Evolutionary conservation across 164 flowering plant genomes (phyloP).

Genomic region (Taxillus chinensis): DNA sequence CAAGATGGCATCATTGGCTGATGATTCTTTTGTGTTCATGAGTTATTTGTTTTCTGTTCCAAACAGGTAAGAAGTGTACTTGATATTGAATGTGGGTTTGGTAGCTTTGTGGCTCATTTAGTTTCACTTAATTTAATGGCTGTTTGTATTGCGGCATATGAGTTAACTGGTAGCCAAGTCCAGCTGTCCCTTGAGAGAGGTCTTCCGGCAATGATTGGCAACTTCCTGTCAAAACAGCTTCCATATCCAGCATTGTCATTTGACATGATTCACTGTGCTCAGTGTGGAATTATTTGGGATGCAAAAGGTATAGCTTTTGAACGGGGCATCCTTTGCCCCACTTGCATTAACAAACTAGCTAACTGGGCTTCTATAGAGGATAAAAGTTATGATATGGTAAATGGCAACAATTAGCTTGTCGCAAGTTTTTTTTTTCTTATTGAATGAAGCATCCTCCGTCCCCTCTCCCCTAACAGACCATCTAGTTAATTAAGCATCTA

Average conservation of each 20-base stretch:
- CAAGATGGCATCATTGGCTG: background rate
- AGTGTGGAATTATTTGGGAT: slow-evolving; percentile 86
- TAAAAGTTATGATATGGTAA: no score
- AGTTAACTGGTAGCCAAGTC: slow-evolving; percentile 90
- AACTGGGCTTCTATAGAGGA: no score
- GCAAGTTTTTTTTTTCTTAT: no score
- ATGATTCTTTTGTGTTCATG: background rate
- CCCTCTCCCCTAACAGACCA: no score
- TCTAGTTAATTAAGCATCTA: no score
- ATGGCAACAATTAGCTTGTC: no score
- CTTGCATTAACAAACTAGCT: background rate
- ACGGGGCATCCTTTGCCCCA: background rate
- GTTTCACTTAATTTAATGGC: slow-evolving; percentile 70
- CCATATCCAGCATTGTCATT: slow-evolving; percentile 88
- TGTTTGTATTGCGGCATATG: slow-evolving; percentile 84
- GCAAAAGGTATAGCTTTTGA: slow-evolving; percentile 54
- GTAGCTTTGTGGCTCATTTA: slow-evolving; percentile 95
- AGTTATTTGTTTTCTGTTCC: background rate
- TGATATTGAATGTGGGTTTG: slow-evolving; percentile 96
- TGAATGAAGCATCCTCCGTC: no score
- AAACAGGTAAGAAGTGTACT: slow-evolving; percentile 70
- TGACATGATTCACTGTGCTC: slow-evolving; percentile 96
- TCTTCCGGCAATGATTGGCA: slow-evolving; percentile 91
- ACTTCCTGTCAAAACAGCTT: slow-evolving; percentile 66
- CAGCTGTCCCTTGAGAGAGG: slow-evolving; percentile 97